Conservation (phyloP, 164 flowering plant species). For the Brasenia schreberi region DNA sequence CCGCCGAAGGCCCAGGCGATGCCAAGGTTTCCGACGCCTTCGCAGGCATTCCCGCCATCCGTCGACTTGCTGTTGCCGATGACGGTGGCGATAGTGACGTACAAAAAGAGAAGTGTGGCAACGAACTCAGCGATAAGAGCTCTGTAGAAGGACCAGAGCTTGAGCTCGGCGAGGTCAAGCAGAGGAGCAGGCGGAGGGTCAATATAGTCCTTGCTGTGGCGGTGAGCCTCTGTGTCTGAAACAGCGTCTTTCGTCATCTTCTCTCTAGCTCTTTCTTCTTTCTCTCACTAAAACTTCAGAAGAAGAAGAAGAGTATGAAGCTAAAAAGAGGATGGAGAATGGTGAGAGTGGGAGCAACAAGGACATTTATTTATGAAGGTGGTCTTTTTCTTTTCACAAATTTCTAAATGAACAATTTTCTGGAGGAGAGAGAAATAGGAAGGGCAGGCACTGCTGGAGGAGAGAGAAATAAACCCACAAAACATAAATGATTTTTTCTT, state of each 20-base stretch:
- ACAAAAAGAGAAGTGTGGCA: slow-evolving; percentile 32
- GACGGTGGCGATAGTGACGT: slow-evolving; percentile 25
- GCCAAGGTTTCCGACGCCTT: slow-evolving; percentile 26
- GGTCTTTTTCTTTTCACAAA: too few species aligned
- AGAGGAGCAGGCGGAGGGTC: slow-evolving; percentile 41
- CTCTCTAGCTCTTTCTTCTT: background rate
- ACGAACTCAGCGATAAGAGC: slow-evolving; percentile 34
- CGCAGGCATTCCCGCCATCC: slow-evolving; percentile 11
- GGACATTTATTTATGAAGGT: too few species aligned
- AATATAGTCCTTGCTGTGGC: slow-evolving; percentile 23
- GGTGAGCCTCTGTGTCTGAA: slow-evolving; percentile 14
- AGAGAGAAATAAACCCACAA: too few species aligned
- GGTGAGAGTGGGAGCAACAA: too few species aligned
- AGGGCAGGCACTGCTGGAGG: too few species aligned
- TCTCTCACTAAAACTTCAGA: background rate
- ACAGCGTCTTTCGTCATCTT: slow-evolving; percentile 32
- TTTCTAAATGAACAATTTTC: too few species aligned
- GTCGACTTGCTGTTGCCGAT: slow-evolving; percentile 5
- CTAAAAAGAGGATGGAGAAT: too few species aligned
- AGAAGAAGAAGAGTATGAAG: background rate
- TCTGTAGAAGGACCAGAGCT: slow-evolving; percentile 31
- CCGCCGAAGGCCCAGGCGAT: slow-evolving; percentile 40
- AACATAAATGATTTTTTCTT: too few species aligned
- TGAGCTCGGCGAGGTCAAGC: slow-evolving; percentile 22
- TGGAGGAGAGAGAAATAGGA: too few species aligned